Base-by-base conservation (phyloP, 1,284 basidiomycete genomes). In the Sparassis latifolia region DNA sequence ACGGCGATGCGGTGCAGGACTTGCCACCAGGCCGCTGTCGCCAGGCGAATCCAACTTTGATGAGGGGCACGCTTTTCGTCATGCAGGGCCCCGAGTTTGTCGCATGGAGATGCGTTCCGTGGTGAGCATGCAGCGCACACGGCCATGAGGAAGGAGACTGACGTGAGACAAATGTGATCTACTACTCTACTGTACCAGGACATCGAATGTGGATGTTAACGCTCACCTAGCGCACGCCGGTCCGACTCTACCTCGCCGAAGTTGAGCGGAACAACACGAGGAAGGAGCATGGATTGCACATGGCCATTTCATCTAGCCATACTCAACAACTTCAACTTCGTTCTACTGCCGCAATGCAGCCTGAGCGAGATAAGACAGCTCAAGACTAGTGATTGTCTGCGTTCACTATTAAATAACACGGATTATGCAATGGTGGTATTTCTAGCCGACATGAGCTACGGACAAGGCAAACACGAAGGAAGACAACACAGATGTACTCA, bases 21-120 rank as follows among this genome's bases (percentile, higher is more conserved):
- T 10, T 32, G 45, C 29, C 37, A 27, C 46, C 7, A 33, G 32
- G 37, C 6, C 4, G 38, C 35, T 38, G 20, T 20, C 20, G 20
- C 20, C 20, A 20, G 20, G 20, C 20, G 20, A 20, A 5, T 30
- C n/a, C 7, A 28, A 10, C 33, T 20, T 38, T 9, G 35, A n/a
- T 47, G 46, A 47, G 39, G 37, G 5, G 37, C 46, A 41, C 46
- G 46, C 27, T 33, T 41, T 39, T 5, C 29, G 46, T 32, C 33
- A n/a, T 29, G 33, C 37, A 31, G 27, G 46, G 37, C 20, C 46
- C 28, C n/a, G 44, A 45, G 20, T 33, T 35, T 5, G 33, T 32
- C 27, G 46, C 37, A 37, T 7, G 9, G 31, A 12, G 27, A n/a
- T 37, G 27, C 12, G 35, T 38, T 38, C 40, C 5, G 10, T 10